Conservation (phyloP, 2,329 filamentous ascomycete genomes). For the Gaeumannomyces sp. region DNA sequence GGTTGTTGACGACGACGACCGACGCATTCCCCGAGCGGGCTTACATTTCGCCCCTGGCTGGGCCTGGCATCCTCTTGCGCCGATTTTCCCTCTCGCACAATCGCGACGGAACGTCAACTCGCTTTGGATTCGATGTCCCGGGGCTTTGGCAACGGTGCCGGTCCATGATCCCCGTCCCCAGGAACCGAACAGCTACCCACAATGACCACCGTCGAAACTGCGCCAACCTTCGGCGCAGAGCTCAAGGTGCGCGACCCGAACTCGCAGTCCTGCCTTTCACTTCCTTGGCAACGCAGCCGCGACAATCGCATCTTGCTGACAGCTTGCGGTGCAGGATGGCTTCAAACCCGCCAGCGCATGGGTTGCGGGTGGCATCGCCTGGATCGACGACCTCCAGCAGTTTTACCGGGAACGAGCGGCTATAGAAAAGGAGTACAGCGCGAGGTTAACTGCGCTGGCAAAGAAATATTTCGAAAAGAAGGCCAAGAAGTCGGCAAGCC, state of each 20-base stretch:
- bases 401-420: constrained; percentile 93
- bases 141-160: not conserved
- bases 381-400: constrained; percentile 93
- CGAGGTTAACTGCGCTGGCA: constrained; percentile 78
- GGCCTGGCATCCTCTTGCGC: not conserved
- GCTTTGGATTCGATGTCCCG: not conserved
- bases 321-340: constrained; percentile 62
- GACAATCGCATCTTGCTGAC: not conserved
- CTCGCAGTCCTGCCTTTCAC: not conserved
- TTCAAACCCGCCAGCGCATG: constrained; percentile 93
- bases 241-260: constrained; percentile 61
- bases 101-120: not conserved
- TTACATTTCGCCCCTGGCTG: not conserved
- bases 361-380: constrained; percentile 82
- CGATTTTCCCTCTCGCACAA: not conserved
- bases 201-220: constrained; percentile 45
- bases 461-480: constrained; percentile 97
- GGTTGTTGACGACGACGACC: constrained; percentile 9
- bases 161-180: constrained; percentile 3
- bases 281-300: not conserved
- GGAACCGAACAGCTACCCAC: not conserved
- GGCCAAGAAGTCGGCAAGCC: constrained; percentile 74
- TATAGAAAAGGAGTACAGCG: constrained; percentile 95
- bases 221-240: constrained; percentile 86
- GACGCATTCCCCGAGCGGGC: constrained; percentile 1